Percentiles rank a stretch among this genome's conserved stretches.
phyloP scores from a whole-genome alignment of 225 moss, liverwort and hornwort genomes.

The Straminergon stramineum region DNA sequence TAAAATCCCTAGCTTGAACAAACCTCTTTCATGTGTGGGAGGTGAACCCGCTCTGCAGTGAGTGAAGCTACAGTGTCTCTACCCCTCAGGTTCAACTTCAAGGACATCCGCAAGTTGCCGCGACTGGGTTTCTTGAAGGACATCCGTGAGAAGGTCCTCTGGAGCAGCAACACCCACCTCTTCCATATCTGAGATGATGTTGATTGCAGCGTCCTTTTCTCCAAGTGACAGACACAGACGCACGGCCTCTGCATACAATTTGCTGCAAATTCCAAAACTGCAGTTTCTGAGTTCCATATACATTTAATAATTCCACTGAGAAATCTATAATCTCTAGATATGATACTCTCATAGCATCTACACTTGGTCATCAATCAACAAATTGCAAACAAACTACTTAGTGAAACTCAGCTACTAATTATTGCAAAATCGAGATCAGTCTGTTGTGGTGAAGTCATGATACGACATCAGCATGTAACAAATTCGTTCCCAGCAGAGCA shows the following conservation, averaged over 20 bases:
- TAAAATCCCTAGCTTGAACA: not conserved
- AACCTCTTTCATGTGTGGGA: not conserved
- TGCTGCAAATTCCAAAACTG: slow-evolving; percentile 50
- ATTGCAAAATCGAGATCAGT: not conserved
- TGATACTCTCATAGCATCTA: not conserved
- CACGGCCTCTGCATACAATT: slow-evolving; percentile 72
- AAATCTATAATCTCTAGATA: not conserved
- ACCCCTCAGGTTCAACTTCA: slow-evolving; percentile 22
- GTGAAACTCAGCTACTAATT: not conserved
- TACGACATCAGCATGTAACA: not conserved
- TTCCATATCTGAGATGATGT: slow-evolving; percentile 79
- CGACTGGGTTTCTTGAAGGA: slow-evolving; percentile 34
- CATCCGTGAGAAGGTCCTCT: slow-evolving; percentile 53
- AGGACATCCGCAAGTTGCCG: slow-evolving; percentile 36
- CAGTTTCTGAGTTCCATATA: not conserved
- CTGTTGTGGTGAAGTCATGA: not conserved
- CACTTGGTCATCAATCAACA: not conserved
- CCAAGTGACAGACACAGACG: slow-evolving; percentile 66
- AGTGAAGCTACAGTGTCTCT: slow-evolving; percentile 21
- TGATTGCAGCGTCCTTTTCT: slow-evolving; percentile 75
- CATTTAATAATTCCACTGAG: not conserved
- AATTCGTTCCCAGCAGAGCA: not conserved
- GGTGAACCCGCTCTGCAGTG: not conserved
- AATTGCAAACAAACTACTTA: not conserved
- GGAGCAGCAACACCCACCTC: slow-evolving; percentile 65